Evolutionary conservation across 139 green algal genomes (phyloP).

Genomic region (Coelastrella sp.): DNA sequence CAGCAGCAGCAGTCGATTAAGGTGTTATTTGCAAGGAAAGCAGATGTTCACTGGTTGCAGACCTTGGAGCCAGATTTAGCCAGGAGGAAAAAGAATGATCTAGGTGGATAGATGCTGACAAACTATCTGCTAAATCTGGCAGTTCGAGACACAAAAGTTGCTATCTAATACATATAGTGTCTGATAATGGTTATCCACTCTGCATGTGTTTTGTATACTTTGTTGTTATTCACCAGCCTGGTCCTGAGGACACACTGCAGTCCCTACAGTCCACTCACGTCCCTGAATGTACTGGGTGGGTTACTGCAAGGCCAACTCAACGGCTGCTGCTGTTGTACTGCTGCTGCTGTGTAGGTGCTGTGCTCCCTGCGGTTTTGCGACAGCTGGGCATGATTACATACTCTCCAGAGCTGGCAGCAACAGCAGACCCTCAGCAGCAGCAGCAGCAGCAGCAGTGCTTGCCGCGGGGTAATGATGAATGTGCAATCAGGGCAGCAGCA

Average conservation of each 20-base stretch:
- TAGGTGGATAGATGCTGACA: background rate
- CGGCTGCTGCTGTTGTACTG: background rate
- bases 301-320: background rate
- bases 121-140: no score
- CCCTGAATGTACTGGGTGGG: background rate
- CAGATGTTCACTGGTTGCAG: constrained; percentile 58
- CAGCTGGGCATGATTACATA: constrained; percentile 16
- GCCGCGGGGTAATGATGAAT: constrained; percentile 4
- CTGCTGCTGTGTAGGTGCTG: constrained; percentile 15
- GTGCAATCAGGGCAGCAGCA: constrained; percentile 26
- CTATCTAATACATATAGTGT: no score
- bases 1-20: constrained; percentile 20
- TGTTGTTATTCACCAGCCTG: no score
- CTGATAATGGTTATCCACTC: no score
- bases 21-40: constrained; percentile 61
- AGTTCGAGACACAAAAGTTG: no score
- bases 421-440: background rate
- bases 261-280: background rate
- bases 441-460: constrained; percentile 25
- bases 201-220: no score
- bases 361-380: constrained; percentile 5
- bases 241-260: no score
- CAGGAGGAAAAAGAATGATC: constrained; percentile 12
- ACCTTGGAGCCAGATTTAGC: constrained; percentile 56
- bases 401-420: background rate